Base-by-base conservation (phyloP, 805 yeast genomes). In the Millerozyma acaciae region DNA sequence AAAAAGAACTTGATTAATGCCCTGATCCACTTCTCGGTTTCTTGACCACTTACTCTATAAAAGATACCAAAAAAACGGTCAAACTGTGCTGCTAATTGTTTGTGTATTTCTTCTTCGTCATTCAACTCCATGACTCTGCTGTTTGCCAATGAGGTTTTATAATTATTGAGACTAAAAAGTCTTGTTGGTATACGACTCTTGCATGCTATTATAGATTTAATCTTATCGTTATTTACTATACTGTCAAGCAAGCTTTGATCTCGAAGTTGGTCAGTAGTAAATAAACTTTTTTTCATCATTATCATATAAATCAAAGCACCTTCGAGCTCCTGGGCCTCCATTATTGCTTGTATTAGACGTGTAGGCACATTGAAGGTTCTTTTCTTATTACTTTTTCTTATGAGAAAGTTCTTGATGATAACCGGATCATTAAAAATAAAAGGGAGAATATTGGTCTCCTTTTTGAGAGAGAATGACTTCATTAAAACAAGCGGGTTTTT, bases 281-380 rank as follows among this genome's bases (percentile, higher is more conserved):
- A 30, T 9, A 43, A 22, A 7, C 30, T 18, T 20, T 38, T 42
- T 21, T 44, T 42, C 4, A 38, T 27, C 33, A 46, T 28, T 2
- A 46, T 32, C 3, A 22, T 31, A 23, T 36, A 46, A 12, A 46
- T 20, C 15, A 28, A 18, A 13, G 33, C 37, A 2, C 51, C 51
- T 26, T 46, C 46, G 16, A 34, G 17, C 14, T 28, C 34, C 23
- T 44, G 43, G n/a, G 38, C 29, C 10, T 35, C 32, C 39, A 40
- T 33, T 4, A 46, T 20, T 12, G 37, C 31, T 10, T 28, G 28
- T 5, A 40, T 30, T 16, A 43, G 15, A 4, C n/a, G 21, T 16
- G 28, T 19, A 6, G 43, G 35, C 1, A 31, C n/a, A 8, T 36
- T 14, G 8, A 31, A 29, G 4, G 21, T 18, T 3, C 28, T 20